A percentile compares a stretch with the other conserved stretches of the same genome.
These are phyloP conservation scores for Suhomyces guaymorum DNA, from an alignment of 1,139 yeast species.

Conservation along the genomic window DNA sequence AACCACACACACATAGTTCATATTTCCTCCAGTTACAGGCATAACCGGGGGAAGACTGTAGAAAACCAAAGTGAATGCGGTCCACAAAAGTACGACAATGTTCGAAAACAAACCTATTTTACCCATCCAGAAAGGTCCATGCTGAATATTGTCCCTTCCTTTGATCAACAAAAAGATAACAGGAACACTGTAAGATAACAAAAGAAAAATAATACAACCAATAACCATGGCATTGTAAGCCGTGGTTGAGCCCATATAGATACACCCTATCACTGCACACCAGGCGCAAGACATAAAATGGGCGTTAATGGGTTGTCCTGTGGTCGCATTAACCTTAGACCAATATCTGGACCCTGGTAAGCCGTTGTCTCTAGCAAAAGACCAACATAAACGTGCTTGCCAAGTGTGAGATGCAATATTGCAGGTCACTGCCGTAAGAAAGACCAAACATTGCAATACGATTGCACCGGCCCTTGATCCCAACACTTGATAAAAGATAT, in stretches of 20 bases:
- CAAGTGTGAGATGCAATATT: conserved; percentile 46
- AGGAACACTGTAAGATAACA: conserved; percentile 39
- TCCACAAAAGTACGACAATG: conserved; percentile 36
- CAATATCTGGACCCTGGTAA: conserved; percentile 40
- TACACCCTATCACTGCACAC: conserved; percentile 40
- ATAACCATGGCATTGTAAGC: conserved; percentile 44
- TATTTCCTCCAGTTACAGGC: conserved; percentile 46
- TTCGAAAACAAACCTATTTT: conserved; percentile 26
- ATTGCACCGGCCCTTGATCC: conserved; percentile 40
- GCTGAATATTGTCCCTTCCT: conserved; percentile 39
- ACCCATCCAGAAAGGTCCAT: conserved; percentile 54
- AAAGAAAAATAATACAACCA: conserved; percentile 39
- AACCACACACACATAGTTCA: conserved; percentile 50
- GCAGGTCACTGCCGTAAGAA: conserved; percentile 44
- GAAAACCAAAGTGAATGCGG: conserved; percentile 42
- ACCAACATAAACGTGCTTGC: conserved; percentile 33
- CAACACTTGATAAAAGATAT: conserved; percentile 43
- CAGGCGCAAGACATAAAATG: conserved; percentile 38
- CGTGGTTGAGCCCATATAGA: conserved; percentile 44
- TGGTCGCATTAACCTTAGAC: conserved; percentile 30
- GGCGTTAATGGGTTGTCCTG: conserved; percentile 39
- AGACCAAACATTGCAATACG: conserved; percentile 35
- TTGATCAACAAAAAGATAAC: conserved; percentile 31
- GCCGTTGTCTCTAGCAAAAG: conserved; percentile 46
- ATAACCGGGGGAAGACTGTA: conserved; percentile 46